These are phyloP conservation scores for Boletus rubropictus DNA, from an alignment of 768 basidiomycete species.

Conservation along the genomic window DNA sequence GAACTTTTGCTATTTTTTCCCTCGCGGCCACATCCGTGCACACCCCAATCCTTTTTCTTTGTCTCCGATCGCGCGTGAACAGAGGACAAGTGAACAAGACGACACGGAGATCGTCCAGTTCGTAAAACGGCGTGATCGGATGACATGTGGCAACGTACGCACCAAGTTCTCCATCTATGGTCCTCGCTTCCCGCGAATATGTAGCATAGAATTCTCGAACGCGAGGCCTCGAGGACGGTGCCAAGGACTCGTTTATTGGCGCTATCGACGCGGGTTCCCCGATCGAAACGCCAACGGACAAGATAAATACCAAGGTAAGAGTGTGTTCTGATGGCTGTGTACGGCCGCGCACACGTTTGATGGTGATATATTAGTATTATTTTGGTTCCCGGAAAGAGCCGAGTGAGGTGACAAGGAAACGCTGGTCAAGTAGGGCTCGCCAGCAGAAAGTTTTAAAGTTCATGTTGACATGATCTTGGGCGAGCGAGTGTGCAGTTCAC, in stretches of 20 bases:
- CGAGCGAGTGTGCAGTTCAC: too few relatives aligned
- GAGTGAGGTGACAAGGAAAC: neutral
- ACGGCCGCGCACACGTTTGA: neutral
- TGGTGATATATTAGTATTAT: neutral
- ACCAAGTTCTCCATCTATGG: neutral
- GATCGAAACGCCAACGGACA: slow-evolving; percentile 13
- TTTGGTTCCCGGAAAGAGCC: slow-evolving; percentile 3
- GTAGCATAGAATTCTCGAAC: neutral
- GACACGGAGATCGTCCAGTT: slow-evolving; percentile 1
- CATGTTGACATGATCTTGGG: slow-evolving; percentile 5
- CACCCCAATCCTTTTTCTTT: neutral
- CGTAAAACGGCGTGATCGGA: neutral
- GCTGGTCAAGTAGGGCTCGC: neutral
- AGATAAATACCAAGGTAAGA: slow-evolving; percentile 13
- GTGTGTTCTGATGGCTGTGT: slow-evolving; percentile 13
- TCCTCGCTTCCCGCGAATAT: slow-evolving; percentile 19
- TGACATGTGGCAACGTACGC: neutral
- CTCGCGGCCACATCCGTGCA: slow-evolving; percentile 1
- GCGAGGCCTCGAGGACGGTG: slow-evolving; percentile 6
- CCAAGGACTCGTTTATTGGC: slow-evolving; percentile 4
- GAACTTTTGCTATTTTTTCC: slow-evolving; percentile 9
- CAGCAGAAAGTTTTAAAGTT: slow-evolving; percentile 7
- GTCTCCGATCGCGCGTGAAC: neutral
- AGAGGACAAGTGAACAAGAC: slow-evolving; percentile 6
- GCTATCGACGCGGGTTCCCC: neutral